Conservation (phyloP, 2,329 filamentous ascomycete species). For the Sporothrix brasiliensis region DNA sequence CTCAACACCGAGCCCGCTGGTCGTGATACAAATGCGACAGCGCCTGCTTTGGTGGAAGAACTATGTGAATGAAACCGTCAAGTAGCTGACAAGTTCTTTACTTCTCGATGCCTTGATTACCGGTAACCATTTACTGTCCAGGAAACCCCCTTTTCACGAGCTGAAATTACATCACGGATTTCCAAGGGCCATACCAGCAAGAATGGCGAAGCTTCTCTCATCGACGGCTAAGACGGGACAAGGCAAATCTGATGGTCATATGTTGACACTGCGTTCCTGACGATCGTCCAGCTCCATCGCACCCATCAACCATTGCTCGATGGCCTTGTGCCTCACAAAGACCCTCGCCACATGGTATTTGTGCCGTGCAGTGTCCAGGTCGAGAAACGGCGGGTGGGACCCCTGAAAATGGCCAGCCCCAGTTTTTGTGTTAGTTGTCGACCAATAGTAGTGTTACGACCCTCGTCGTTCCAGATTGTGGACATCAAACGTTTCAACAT, state of each 20-base stretch:
- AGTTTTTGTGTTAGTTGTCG: not conserved
- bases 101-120: not conserved
- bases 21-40: constrained; percentile 6
- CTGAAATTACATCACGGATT: not conserved
- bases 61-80: not conserved
- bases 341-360: not conserved
- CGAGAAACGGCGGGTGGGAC: not conserved
- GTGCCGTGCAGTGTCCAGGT: constrained; percentile 22
- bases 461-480: constrained; percentile 25
- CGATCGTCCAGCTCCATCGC: constrained; percentile 1
- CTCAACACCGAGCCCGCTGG: not conserved
- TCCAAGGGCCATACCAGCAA: not conserved
- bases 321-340: not conserved
- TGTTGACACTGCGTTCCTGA: not conserved
- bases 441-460: not conserved
- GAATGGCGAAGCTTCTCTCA: constrained; percentile 9
- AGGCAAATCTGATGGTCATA: constrained; percentile 13
- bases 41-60: not conserved
- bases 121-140: too few species aligned
- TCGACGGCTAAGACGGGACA: constrained; percentile 7
- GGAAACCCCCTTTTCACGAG: not conserved
- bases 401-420: not conserved
- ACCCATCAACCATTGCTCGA: not conserved
- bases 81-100: not conserved
- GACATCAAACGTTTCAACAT: constrained; percentile 34